Percentiles rank a stretch among this genome's conserved stretches.
Evolutionary conservation across 371 early-diverging fungal genomes (phyloP).

Genomic region (Chytridium lagenaria): DNA sequence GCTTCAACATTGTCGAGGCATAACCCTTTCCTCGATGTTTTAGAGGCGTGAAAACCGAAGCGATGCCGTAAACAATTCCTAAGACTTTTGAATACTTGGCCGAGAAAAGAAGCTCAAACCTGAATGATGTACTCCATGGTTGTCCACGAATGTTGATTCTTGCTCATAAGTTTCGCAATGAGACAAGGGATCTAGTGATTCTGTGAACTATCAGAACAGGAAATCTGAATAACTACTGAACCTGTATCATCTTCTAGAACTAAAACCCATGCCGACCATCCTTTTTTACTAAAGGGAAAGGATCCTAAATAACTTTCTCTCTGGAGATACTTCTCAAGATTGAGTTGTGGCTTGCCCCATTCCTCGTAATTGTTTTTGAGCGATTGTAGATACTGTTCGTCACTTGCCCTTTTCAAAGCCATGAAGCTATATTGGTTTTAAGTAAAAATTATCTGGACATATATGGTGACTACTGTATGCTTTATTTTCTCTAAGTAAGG

Average conservation of each 20-base stretch:
- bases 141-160: neutral
- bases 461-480: too few species aligned
- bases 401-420: neutral
- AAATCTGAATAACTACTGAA: neutral
- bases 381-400: neutral
- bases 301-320: neutral
- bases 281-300: neutral
- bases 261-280: constrained; percentile 5
- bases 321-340: constrained; percentile 1
- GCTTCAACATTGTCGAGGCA: constrained; percentile 10
- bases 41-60: constrained; percentile 22
- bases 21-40: constrained; percentile 20
- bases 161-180: constrained; percentile 18
- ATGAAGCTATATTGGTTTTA: neutral
- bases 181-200: neutral
- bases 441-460: neutral
- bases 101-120: too few species aligned
- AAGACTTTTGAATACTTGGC: neutral
- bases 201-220: neutral
- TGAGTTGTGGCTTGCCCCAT: constrained; percentile 12
- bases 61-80: constrained; percentile 1
- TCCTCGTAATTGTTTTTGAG: constrained; percentile 14
- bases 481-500: neutral
- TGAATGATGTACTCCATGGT: constrained; percentile 13
- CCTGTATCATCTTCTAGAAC: neutral